Conservation (phyloP, 805 yeast species). For the Nakazawaea pomicola region DNA sequence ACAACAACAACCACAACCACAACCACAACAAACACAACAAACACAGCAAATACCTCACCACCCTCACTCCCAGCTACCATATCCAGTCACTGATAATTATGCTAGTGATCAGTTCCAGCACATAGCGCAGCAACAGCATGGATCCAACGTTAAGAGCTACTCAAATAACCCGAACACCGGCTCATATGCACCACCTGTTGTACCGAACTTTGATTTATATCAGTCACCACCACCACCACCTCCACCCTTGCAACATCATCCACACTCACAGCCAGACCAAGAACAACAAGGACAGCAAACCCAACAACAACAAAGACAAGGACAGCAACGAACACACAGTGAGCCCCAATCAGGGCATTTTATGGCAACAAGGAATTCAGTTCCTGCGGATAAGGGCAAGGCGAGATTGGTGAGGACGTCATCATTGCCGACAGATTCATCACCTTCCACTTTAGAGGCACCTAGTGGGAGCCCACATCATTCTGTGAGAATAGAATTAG, state of each 20-base stretch:
- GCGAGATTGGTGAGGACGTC: conserved; percentile 7
- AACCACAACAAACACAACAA: background rate
- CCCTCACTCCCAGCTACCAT: too few relatives aligned
- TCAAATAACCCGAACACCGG: too few relatives aligned
- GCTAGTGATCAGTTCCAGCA: background rate
- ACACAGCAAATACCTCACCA: too few relatives aligned
- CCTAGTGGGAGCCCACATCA: background rate
- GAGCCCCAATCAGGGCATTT: too few relatives aligned
- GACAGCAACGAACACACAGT: too few relatives aligned
- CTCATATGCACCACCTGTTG: background rate
- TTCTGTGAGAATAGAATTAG: background rate
- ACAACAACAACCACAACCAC: background rate
- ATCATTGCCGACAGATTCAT: conserved; percentile 2
- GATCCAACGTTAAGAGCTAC: too few relatives aligned
- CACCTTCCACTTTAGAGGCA: too few relatives aligned
- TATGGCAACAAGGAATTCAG: background rate
- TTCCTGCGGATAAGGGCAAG: background rate
- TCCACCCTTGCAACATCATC: background rate
- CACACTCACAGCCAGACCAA: too few relatives aligned
- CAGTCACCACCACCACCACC: background rate
- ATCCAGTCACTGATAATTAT: too few relatives aligned
- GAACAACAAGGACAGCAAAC: too few relatives aligned
- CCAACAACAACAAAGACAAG: too few relatives aligned
- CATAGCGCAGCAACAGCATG: too few relatives aligned
- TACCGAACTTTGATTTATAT: background rate